phyloP scores from a whole-genome alignment of 257 asterid genomes.

The Petunia secreta region DNA sequence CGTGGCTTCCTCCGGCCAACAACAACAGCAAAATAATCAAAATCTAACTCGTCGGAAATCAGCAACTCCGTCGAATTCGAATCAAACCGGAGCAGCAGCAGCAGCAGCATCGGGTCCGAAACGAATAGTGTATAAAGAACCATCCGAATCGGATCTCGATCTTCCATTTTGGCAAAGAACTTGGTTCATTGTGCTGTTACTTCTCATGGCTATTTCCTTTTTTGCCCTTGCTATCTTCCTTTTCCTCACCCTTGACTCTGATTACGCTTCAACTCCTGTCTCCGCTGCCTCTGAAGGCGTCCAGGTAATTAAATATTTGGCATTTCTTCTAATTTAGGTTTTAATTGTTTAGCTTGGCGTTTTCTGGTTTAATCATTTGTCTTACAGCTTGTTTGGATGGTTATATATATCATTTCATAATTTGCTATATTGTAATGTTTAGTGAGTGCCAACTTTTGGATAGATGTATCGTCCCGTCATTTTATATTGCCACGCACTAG shows the following conservation, averaged over 20 bases:
- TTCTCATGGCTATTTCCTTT: constrained; percentile 72
- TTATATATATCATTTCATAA: too few relatives aligned
- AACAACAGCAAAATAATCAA: constrained; percentile 52
- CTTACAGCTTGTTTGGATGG: too few relatives aligned
- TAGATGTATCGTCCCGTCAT: too few relatives aligned
- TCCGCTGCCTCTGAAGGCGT: constrained; percentile 95
- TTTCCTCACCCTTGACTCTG: constrained; percentile 65
- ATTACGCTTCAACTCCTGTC: constrained; percentile 54
- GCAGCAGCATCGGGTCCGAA: constrained; percentile 44
- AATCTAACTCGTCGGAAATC: constrained; percentile 69
- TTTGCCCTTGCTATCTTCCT: constrained; percentile 67
- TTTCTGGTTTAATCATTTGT: background rate
- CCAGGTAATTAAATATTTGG: constrained; percentile 48
- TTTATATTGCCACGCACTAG: too few relatives aligned
- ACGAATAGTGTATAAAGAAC: constrained; percentile 55
- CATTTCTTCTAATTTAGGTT: background rate
- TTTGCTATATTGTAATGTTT: too few relatives aligned
- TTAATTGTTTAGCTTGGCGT: background rate
- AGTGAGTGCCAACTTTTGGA: too few relatives aligned
- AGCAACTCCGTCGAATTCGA: constrained; percentile 48
- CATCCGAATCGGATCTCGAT: constrained; percentile 53
- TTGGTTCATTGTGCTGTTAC: constrained; percentile 58
- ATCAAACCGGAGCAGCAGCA: constrained; percentile 18
- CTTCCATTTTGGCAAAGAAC: constrained; percentile 69
- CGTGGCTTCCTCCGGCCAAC: constrained; percentile 86